These are phyloP conservation scores for Linum trigynum DNA, from an alignment of 345 rosid genomes.

Conservation along the genomic window DNA sequence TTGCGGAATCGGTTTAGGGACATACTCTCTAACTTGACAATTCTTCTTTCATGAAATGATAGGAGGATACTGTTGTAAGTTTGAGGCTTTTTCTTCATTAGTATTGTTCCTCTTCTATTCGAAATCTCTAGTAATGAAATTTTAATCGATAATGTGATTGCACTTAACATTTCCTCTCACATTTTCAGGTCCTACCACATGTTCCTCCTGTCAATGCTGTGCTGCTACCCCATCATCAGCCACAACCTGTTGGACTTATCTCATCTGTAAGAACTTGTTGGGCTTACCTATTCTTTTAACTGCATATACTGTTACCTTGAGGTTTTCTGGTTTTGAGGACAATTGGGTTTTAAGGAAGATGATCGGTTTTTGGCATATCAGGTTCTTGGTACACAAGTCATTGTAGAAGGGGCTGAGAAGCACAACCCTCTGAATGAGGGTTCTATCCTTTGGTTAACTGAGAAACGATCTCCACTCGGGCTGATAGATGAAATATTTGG, in stretches of 20 bases:
- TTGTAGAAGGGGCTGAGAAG: slow-evolving; percentile 59
- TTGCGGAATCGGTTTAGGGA: too few relatives aligned
- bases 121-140: too few relatives aligned
- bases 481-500: slow-evolving; percentile 59
- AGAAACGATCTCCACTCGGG: slow-evolving; percentile 55
- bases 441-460: slow-evolving; percentile 78
- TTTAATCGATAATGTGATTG: too few relatives aligned
- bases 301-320: too few relatives aligned
- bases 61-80: too few relatives aligned
- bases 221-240: slow-evolving; percentile 11
- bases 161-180: not conserved
- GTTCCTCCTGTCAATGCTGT: slow-evolving; percentile 59
- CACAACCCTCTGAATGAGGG: slow-evolving; percentile 35
- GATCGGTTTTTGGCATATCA: slow-evolving; percentile 13
- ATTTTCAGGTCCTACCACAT: slow-evolving; percentile 60
- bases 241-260: slow-evolving; percentile 68
- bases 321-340: too few relatives aligned
- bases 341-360: too few relatives aligned
- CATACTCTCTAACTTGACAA: too few relatives aligned
- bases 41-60: too few relatives aligned
- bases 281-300: too few relatives aligned
- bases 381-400: slow-evolving; percentile 61
- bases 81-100: too few relatives aligned
- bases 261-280: slow-evolving; percentile 47
- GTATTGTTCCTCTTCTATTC: too few relatives aligned